Percentiles rank a stretch among this genome's conserved stretches.
These are phyloP conservation scores for Aechmea fasciata DNA, from an alignment of 176 grass and related monocot species.

Conservation along the genomic window DNA sequence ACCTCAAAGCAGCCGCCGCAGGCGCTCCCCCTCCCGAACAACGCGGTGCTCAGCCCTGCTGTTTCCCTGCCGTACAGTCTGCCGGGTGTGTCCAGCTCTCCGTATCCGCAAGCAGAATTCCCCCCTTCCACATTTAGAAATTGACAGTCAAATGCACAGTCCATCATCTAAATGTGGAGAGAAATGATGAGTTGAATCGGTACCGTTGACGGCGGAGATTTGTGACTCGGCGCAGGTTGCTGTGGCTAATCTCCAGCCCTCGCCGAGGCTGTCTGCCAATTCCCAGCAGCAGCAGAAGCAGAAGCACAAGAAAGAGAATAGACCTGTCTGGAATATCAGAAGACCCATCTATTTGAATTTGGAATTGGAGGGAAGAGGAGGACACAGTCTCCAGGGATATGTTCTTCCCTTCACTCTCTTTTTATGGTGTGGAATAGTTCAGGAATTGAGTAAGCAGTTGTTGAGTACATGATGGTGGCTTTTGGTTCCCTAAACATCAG, in stretches of 20 bases:
- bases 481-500: no score
- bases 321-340: neutral
- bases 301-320: conserved; percentile 5
- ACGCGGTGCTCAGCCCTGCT: conserved; percentile 56
- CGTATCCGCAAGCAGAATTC: conserved; percentile 55
- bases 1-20: conserved; percentile 92
- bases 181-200: neutral
- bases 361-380: neutral
- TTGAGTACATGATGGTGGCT: no score
- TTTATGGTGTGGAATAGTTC: no score
- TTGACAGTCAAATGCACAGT: neutral
- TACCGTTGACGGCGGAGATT: conserved; percentile 30
- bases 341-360: neutral
- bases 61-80: conserved; percentile 54
- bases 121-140: neutral
- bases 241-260: conserved; percentile 47
- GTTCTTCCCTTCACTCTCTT: no score
- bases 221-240: conserved; percentile 49
- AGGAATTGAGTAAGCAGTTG: no score
- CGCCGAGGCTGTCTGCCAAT: conserved; percentile 20
- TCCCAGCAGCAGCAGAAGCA: conserved; percentile 12
- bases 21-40: conserved; percentile 48
- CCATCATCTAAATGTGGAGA: neutral
- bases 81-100: conserved; percentile 46
- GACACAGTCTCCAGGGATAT: no score